A percentile compares a stretch with the other conserved stretches of the same genome.
Conservation (phyloP, 1,284 basidiomycete species). For the Flammula alnicola region DNA sequence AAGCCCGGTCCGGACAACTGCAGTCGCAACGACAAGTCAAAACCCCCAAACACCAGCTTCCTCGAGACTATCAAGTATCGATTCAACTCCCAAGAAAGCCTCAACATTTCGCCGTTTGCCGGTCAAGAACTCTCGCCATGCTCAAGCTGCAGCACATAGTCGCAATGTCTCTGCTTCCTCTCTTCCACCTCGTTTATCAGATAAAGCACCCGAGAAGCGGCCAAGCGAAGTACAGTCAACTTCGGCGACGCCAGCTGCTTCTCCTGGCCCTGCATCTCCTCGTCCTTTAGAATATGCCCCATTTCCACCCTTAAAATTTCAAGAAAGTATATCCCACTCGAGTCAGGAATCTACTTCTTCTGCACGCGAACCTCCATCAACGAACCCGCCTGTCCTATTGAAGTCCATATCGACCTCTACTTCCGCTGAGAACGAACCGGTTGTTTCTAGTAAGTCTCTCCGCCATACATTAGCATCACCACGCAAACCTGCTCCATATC, state of each 20-base stretch:
- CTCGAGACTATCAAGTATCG: slow-evolving; percentile 5
- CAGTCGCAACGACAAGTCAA: not conserved
- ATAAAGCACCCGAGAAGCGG: slow-evolving; percentile 7
- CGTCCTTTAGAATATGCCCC: not conserved
- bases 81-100: slow-evolving; percentile 40
- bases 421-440: slow-evolving; percentile 1
- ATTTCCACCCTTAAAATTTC: slow-evolving; percentile 5
- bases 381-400: not conserved
- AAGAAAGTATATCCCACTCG: slow-evolving; percentile 10
- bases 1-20: not conserved
- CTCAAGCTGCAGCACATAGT: slow-evolving; percentile 44
- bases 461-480: slow-evolving; percentile 8
- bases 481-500: slow-evolving; percentile 60
- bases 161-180: slow-evolving; percentile 32
- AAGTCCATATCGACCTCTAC: slow-evolving; percentile 10
- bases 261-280: not conserved
- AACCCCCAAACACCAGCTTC: not conserved
- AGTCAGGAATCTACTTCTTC: slow-evolving; percentile 6
- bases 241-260: slow-evolving; percentile 1
- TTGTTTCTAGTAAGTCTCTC: slow-evolving; percentile 4
- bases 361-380: slow-evolving; percentile 5
- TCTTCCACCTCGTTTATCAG: slow-evolving; percentile 30
- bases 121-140: slow-evolving; percentile 42
- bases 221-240: not conserved
- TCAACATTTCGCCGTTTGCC: slow-evolving; percentile 68